Percentiles rank a stretch among this genome's conserved stretches.
These are phyloP conservation scores for Coniochaeta prunicola DNA, from an alignment of 2,329 filamentous ascomycete species.

Conservation along the genomic window DNA sequence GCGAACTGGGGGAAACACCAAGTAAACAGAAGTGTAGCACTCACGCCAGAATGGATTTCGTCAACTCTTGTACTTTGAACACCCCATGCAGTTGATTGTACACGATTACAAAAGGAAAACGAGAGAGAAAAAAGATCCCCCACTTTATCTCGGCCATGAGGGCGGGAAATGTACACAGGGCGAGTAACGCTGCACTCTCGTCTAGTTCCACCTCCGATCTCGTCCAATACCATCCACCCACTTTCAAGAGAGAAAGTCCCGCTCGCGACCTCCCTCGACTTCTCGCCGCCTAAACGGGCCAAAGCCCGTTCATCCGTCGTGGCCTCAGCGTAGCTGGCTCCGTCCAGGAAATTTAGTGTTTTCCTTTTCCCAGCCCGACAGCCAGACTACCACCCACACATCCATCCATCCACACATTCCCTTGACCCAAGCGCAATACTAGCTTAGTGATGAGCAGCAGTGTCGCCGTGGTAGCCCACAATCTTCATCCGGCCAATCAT, in stretches of 20 bases:
- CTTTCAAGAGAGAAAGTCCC: neutral
- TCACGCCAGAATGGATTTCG: neutral
- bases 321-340: neutral
- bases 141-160: neutral
- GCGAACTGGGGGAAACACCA: neutral
- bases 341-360: neutral
- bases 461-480: constrained; percentile 78
- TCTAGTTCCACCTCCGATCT: neutral
- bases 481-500: constrained; percentile 95
- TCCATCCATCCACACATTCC: neutral
- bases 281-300: neutral
- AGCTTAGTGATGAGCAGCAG: constrained; percentile 50
- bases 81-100: constrained; percentile 20
- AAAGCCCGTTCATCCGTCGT: neutral
- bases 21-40: neutral
- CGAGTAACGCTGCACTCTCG: constrained; percentile 1
- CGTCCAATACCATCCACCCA: neutral
- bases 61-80: neutral
- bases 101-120: constrained; percentile 20
- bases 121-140: constrained; percentile 9
- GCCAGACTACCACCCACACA: neutral
- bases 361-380: neutral
- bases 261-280: neutral
- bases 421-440: neutral
- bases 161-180: constrained; percentile 1